Evolutionary conservation across 768 basidiomycete species (phyloP).

Genomic region (Mycena epipterygia): DNA sequence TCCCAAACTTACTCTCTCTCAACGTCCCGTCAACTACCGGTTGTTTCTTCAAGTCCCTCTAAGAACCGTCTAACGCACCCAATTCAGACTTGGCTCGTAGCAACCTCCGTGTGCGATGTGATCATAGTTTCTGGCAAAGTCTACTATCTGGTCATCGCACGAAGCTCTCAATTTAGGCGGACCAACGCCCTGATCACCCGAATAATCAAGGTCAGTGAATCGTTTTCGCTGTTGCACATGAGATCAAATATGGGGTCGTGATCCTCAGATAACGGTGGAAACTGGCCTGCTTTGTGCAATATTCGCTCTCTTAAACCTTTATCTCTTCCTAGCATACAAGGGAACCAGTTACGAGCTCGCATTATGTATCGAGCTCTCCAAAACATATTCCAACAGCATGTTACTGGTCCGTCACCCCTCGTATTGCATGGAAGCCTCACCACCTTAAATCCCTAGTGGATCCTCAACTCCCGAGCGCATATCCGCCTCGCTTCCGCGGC

Average conservation of each 20-base stretch:
- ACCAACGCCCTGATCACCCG: conserved; percentile 5
- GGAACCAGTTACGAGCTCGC: conserved; percentile 22
- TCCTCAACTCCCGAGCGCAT: conserved; percentile 21
- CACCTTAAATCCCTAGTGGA: not conserved
- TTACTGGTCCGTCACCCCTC: not conserved
- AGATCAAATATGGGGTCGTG: not conserved
- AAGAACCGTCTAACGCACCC: not conserved
- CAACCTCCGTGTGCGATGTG: conserved; percentile 13
- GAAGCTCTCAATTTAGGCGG: not conserved
- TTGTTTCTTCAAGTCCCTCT: not conserved
- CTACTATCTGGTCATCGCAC: conserved; percentile 4
- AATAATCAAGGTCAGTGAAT: conserved; percentile 6
- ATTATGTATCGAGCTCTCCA: conserved; percentile 21
- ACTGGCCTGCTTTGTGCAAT: conserved; percentile 26
- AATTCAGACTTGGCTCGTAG: conserved; percentile 18
- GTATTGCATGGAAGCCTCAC: not conserved
- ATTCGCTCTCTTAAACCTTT: conserved; percentile 27
- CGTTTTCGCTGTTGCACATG: not conserved
- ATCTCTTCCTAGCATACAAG: conserved; percentile 18
- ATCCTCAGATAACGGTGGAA: conserved; percentile 15
- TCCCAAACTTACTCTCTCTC: not conserved
- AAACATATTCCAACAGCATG: conserved; percentile 29
- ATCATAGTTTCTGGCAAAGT: conserved; percentile 10
- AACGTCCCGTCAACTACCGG: not conserved
- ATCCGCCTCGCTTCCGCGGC: not conserved